These are phyloP conservation scores for Corynespora cassiicola DNA, from an alignment of 2,329 filamentous ascomycete genomes.

Conservation along the genomic window DNA sequence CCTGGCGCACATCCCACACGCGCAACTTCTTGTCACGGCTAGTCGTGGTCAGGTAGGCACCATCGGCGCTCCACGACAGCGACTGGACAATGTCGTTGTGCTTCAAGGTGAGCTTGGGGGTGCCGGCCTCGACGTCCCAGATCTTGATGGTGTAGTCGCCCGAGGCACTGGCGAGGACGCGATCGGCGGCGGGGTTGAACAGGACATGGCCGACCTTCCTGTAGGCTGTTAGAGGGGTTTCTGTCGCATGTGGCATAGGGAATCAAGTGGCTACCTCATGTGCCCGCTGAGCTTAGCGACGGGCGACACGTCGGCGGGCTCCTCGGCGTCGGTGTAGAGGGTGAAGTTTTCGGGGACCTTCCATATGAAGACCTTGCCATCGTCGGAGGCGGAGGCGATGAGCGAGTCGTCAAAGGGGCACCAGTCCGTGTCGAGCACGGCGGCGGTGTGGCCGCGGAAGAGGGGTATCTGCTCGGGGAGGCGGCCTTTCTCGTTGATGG, in stretches of 20 bases:
- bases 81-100: conserved; percentile 94
- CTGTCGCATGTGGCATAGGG: neutral
- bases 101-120: conserved; percentile 76
- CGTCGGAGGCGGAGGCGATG: conserved; percentile 92
- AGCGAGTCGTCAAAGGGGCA: conserved; percentile 92
- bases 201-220: conserved; percentile 98
- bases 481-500: conserved; percentile 86
- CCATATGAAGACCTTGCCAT: conserved; percentile 97
- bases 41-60: conserved; percentile 85
- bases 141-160: conserved; percentile 95
- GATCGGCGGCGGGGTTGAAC: conserved; percentile 96
- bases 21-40: conserved; percentile 98
- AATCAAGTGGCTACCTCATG: conserved; percentile 74
- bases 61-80: conserved; percentile 92
- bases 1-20: conserved; percentile 96
- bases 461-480: conserved; percentile 91
- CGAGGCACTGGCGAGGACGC: conserved; percentile 92
- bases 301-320: conserved; percentile 81
- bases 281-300: conserved; percentile 85
- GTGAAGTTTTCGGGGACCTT: conserved; percentile 89
- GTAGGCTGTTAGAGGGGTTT: conserved; percentile 24
- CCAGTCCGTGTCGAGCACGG: conserved; percentile 98
- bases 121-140: conserved; percentile 88
- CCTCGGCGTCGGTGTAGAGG: conserved; percentile 81
- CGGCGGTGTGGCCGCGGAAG: conserved; percentile 93